Percentiles rank a stretch among this genome's conserved stretches.
phyloP scores from a whole-genome alignment of 139 green algal species.

The Coelastrella sp. region DNA sequence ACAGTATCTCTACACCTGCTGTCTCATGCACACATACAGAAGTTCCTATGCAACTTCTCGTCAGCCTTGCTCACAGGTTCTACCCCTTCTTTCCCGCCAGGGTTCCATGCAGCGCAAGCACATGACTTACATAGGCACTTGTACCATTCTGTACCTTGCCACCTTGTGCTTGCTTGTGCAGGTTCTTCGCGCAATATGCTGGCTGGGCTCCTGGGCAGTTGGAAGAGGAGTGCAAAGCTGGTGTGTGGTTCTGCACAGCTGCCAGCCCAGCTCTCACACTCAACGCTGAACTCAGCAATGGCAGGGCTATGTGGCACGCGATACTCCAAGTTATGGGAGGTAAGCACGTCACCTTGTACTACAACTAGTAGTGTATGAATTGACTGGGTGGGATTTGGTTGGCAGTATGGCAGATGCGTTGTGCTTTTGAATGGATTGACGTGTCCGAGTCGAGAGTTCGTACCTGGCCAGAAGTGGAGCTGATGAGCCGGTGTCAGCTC shows the following conservation, averaged over 20 bases:
- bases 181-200: conserved; percentile 46
- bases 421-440: too few species aligned
- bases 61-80: too few species aligned
- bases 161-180: too few species aligned
- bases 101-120: too few species aligned
- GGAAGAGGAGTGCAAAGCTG: conserved; percentile 31
- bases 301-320: conserved; percentile 27
- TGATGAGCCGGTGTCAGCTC: neutral
- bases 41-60: too few species aligned
- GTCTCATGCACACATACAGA: too few species aligned
- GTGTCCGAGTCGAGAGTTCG: too few species aligned
- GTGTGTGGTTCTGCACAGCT: conserved; percentile 48
- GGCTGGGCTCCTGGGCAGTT: conserved; percentile 46
- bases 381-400: neutral
- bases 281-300: conserved; percentile 31
- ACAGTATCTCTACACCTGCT: neutral
- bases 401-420: too few species aligned
- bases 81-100: too few species aligned
- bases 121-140: neutral
- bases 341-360: neutral
- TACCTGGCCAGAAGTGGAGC: too few species aligned
- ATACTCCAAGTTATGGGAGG: conserved; percentile 44
- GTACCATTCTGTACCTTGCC: too few species aligned
- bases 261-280: conserved; percentile 36
- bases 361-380: too few species aligned